Percentiles rank a stretch among this genome's conserved stretches.
Conservation (phyloP, 1,284 basidiomycete species). For the Trichosporon ovoides region DNA sequence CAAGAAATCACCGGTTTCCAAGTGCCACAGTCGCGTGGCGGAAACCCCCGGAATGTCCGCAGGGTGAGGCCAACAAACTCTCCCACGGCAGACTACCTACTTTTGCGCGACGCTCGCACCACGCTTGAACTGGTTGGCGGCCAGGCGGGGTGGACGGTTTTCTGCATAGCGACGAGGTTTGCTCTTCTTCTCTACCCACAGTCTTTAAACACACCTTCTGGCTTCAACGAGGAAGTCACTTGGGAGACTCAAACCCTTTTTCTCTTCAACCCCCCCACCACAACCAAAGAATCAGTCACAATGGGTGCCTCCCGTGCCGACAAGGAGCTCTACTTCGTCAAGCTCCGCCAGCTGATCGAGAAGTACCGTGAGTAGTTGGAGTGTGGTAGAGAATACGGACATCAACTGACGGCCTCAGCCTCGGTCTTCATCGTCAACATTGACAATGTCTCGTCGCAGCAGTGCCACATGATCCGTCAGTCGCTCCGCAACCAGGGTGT, state of each 20-base stretch:
- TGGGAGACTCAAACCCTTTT: slow-evolving; percentile 41
- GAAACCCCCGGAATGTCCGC: background rate
- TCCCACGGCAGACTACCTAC: background rate
- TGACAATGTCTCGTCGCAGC: slow-evolving; percentile 99
- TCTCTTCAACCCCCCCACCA: slow-evolving; percentile 15
- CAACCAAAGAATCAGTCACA: slow-evolving; percentile 47
- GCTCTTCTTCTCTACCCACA: slow-evolving; percentile 20
- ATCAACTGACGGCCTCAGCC: slow-evolving; percentile 53
- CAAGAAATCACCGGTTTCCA: background rate
- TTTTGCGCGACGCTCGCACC: background rate
- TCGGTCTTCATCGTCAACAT: slow-evolving; percentile 99
- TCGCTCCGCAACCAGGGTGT: slow-evolving; percentile 93
- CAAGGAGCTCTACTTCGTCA: slow-evolving; percentile 89
- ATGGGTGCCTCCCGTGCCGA: slow-evolving; percentile 90
- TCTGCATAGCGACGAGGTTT: background rate
- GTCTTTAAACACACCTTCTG: slow-evolving; percentile 51
- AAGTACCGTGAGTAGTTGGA: slow-evolving; percentile 68
- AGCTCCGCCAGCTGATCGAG: slow-evolving; percentile 88
- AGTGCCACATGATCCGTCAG: slow-evolving; percentile 78
- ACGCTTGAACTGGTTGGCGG: background rate
- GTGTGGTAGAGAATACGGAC: background rate
- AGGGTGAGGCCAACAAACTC: slow-evolving; percentile 9
- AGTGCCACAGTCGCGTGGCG: background rate
- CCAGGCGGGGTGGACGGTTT: background rate
- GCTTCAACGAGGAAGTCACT: slow-evolving; percentile 42